phyloP scores from a whole-genome alignment of 129 eudicot genomes.

The Flaveria trinervia region DNA sequence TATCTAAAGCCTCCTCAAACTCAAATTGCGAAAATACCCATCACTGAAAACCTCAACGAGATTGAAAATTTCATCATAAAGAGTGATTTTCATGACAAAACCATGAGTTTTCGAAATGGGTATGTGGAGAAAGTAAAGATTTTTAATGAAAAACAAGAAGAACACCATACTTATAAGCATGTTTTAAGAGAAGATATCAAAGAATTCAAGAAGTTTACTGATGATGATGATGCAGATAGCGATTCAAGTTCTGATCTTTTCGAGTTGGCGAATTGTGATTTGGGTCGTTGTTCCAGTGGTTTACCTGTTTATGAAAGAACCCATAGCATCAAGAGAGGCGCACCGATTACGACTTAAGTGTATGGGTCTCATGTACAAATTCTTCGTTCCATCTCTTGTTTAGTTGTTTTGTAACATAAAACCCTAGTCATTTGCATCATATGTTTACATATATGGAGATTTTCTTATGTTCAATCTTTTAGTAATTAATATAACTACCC shows the following conservation, averaged over 20 bases:
- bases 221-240: conserved; percentile 69
- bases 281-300: conserved; percentile 67
- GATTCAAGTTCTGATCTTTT: conserved; percentile 98
- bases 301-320: conserved; percentile 88
- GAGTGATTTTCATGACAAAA: conserved; percentile 28
- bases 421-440: background rate
- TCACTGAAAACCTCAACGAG: conserved; percentile 34
- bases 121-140: conserved; percentile 32
- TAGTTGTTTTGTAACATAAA: background rate
- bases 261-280: conserved; percentile 70
- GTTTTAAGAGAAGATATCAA: conserved; percentile 32
- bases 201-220: conserved; percentile 43
- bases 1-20: conserved; percentile 39
- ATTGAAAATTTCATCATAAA: conserved; percentile 43
- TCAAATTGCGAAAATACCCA: conserved; percentile 35
- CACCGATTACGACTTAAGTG: conserved; percentile 41
- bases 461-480: background rate
- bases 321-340: conserved; percentile 64
- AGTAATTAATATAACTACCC: background rate
- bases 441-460: background rate
- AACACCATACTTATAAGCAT: conserved; percentile 18
- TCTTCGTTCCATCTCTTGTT: background rate
- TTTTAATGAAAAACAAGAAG: conserved; percentile 24
- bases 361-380: conserved; percentile 18
- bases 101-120: conserved; percentile 29